Evolutionary conservation across 805 yeast genomes (phyloP).

Genomic region (Wickerhamiella parazyma): DNA sequence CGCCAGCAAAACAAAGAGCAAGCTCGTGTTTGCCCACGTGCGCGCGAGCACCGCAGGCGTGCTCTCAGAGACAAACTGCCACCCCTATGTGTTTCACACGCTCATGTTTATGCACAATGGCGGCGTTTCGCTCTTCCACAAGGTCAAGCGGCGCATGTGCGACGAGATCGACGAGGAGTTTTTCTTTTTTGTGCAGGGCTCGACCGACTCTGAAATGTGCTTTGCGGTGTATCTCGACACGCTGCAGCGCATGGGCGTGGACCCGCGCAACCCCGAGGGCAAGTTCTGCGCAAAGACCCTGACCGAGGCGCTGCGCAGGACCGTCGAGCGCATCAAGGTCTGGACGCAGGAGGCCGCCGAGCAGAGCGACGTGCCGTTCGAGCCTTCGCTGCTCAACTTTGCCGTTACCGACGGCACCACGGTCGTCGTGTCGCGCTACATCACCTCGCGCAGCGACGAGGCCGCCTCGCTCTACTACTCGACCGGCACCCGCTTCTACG

Average conservation of each 20-base stretch:
- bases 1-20: conserved; percentile 76
- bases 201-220: conserved; percentile 92
- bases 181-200: conserved; percentile 73
- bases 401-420: conserved; percentile 90
- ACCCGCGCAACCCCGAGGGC: conserved; percentile 46
- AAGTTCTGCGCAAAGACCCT: conserved; percentile 37
- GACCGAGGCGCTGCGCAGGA: conserved; percentile 53
- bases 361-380: conserved; percentile 28
- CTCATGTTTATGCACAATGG: conserved; percentile 98
- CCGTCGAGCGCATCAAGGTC: conserved; percentile 59
- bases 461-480: conserved; percentile 94
- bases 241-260: conserved; percentile 57
- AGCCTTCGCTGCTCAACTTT: conserved; percentile 80
- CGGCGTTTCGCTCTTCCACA: conserved; percentile 49
- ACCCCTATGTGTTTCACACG: conserved; percentile 79
- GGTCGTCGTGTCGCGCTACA: conserved; percentile 76
- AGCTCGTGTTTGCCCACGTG: conserved; percentile 85
- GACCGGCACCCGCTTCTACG: conserved; percentile 83
- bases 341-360: conserved; percentile 58
- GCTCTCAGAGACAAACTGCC: conserved; percentile 88
- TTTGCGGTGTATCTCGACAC: conserved; percentile 80
- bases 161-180: conserved; percentile 67
- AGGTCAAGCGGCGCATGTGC: conserved; percentile 60
- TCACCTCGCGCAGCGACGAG: conserved; percentile 79
- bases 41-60: conserved; percentile 94